Evolutionary conservation across 352 stramenopile genomes (phyloP).

Genomic region (Phytophthora vignae): DNA sequence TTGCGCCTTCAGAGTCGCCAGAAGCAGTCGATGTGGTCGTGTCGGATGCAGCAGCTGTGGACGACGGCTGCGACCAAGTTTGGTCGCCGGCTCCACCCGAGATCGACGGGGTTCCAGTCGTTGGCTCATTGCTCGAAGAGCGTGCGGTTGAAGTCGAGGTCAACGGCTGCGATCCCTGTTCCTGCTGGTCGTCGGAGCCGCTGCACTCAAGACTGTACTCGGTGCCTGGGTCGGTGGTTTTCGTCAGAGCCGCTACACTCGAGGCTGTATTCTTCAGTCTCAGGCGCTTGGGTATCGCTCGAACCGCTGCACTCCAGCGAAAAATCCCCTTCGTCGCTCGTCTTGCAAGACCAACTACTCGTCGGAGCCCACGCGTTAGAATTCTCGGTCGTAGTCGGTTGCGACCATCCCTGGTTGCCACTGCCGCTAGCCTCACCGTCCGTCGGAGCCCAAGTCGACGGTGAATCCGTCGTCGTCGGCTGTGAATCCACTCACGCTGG

Average conservation of each 20-base stretch:
- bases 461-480: conserved; percentile 1
- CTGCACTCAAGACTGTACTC: too few relatives aligned
- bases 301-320: not conserved
- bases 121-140: not conserved
- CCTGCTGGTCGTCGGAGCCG: not conserved
- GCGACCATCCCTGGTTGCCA: conserved; percentile 1
- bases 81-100: conserved; percentile 1
- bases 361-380: not conserved
- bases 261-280: not conserved
- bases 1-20: not conserved
- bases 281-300: not conserved
- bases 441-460: not conserved
- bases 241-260: conserved; percentile 2
- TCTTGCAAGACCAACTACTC: not conserved
- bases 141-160: not conserved
- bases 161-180: not conserved
- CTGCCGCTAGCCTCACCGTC: not conserved
- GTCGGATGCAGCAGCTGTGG: not conserved
- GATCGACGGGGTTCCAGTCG: not conserved
- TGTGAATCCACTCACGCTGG: not conserved
- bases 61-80: conserved; percentile 1
- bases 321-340: not conserved
- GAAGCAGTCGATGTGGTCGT: not conserved
- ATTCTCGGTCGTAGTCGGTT: not conserved
- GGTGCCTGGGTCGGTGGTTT: too few relatives aligned